phyloP scores from a whole-genome alignment of 371 early-diverging fungal species.

The Cokeromyces recurvatus region DNA sequence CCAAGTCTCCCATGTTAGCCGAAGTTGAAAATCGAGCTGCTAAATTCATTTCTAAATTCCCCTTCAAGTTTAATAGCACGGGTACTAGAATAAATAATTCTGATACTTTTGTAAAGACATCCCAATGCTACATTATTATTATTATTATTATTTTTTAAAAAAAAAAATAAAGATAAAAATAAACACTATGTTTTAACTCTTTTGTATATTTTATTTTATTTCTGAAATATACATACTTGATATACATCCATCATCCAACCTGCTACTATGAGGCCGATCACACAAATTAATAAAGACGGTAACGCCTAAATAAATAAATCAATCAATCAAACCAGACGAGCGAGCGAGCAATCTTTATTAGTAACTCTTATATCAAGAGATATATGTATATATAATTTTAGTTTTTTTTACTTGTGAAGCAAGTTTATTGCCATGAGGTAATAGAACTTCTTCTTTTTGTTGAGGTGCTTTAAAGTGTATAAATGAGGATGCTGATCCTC shows the following conservation, averaged over 20 bases:
- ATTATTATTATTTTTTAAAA: background rate
- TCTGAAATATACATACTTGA: constrained; percentile 43
- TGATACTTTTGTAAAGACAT: constrained; percentile 63
- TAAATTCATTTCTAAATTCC: constrained; percentile 88
- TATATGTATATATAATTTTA: too few relatives aligned
- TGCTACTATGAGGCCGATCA: constrained; percentile 68
- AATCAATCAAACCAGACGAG: too few relatives aligned
- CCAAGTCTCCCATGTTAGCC: constrained; percentile 67
- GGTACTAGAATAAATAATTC: constrained; percentile 85
- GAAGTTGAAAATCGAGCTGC: constrained; percentile 80
- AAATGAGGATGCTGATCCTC: constrained; percentile 31
- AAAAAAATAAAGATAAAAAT: background rate
- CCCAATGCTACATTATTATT: constrained; percentile 55
- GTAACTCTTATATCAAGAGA: too few relatives aligned
- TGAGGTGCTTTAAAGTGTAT: constrained; percentile 29
- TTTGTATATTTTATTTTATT: background rate
- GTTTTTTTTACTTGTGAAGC: constrained; percentile 29
- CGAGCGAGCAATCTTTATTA: too few relatives aligned
- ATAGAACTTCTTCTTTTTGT: constrained; percentile 9
- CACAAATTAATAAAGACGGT: constrained; percentile 71
- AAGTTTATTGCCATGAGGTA: constrained; percentile 13
- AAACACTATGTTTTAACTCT: background rate
- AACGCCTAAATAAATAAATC: constrained; percentile 46
- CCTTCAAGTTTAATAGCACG: constrained; percentile 80
- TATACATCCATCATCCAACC: constrained; percentile 73